A percentile compares a stretch with the other conserved stretches of the same genome.
phyloP scores from a whole-genome alignment of 192 early-diverging fungal genomes.

The Thamnidium elegans region DNA sequence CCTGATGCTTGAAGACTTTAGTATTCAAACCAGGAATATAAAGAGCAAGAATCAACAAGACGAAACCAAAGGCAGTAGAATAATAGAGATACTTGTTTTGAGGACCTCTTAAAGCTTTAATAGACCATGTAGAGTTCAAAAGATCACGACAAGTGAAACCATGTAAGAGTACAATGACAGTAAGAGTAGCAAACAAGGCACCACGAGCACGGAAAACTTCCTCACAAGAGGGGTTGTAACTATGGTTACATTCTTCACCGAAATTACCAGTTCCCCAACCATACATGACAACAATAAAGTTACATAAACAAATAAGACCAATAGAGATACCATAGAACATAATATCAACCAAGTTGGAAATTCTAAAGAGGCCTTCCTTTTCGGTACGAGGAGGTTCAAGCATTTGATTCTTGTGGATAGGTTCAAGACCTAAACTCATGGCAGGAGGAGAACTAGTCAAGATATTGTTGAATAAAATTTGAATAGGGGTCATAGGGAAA shows the following conservation, averaged over 20 bases:
- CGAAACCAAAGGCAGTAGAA: slow-evolving; percentile 44
- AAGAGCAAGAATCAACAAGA: slow-evolving; percentile 52
- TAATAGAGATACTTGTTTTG: slow-evolving; percentile 55
- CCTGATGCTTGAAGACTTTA: slow-evolving; percentile 57
- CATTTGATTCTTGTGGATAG: slow-evolving; percentile 63
- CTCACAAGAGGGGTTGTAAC: slow-evolving; percentile 52
- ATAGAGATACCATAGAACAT: slow-evolving; percentile 65
- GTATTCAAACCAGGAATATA: slow-evolving; percentile 70
- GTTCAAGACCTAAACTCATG: slow-evolving; percentile 74
- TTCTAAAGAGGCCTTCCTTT: slow-evolving; percentile 64
- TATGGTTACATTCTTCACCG: slow-evolving; percentile 57
- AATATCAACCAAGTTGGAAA: slow-evolving; percentile 64
- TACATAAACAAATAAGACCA: slow-evolving; percentile 57
- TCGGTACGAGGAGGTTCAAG: slow-evolving; percentile 63
- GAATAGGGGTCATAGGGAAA: slow-evolving; percentile 76
- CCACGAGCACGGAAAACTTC: slow-evolving; percentile 69
- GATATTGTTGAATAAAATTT: slow-evolving; percentile 80
- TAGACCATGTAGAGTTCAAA: slow-evolving; percentile 58
- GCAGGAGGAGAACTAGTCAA: slow-evolving; percentile 79
- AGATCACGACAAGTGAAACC: slow-evolving; percentile 73
- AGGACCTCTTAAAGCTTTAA: slow-evolving; percentile 38
- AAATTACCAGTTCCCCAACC: slow-evolving; percentile 59
- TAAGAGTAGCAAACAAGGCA: slow-evolving; percentile 68
- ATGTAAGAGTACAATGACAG: slow-evolving; percentile 68
- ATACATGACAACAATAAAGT: slow-evolving; percentile 65